Percentiles rank a stretch among this genome's conserved stretches.
These are phyloP conservation scores for Debaryomyces nepalensis DNA, from an alignment of 1,139 yeast genomes.

Conservation along the genomic window DNA sequence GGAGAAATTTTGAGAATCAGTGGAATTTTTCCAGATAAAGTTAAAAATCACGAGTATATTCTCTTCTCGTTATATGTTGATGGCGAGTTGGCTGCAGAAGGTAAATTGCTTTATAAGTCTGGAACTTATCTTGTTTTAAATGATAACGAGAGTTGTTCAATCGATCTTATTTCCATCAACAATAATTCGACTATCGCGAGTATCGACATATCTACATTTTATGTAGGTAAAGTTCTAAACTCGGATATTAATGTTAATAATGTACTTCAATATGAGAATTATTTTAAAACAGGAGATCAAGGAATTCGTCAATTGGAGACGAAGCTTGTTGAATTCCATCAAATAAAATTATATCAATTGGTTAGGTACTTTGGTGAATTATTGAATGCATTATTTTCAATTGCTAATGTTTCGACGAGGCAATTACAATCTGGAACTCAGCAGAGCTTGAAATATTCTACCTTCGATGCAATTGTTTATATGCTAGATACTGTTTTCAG, in stretches of 20 bases:
- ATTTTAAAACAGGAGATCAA: slow-evolving; percentile 45
- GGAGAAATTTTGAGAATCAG: slow-evolving; percentile 70
- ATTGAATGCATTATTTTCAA: slow-evolving; percentile 45
- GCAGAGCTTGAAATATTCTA: slow-evolving; percentile 34
- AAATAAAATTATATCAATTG: slow-evolving; percentile 50
- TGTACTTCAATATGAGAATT: slow-evolving; percentile 59
- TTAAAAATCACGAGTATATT: slow-evolving; percentile 57
- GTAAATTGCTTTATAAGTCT: slow-evolving; percentile 46
- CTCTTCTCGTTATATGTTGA: slow-evolving; percentile 64
- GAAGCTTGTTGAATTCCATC: slow-evolving; percentile 43
- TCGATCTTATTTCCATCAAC: slow-evolving; percentile 41
- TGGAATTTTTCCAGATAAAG: slow-evolving; percentile 50
- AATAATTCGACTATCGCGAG: slow-evolving; percentile 50
- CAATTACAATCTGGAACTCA: slow-evolving; percentile 17
- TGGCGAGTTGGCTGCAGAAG: slow-evolving; percentile 65
- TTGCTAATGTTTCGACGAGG: slow-evolving; percentile 36
- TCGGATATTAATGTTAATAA: slow-evolving; percentile 61
- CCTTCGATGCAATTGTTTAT: slow-evolving; percentile 62
- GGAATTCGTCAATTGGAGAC: slow-evolving; percentile 52
- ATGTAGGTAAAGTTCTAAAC: slow-evolving; percentile 72
- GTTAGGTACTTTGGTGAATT: slow-evolving; percentile 61
- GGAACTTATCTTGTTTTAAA: slow-evolving; percentile 48
- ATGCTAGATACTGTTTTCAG: slow-evolving; percentile 68
- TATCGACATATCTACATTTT: slow-evolving; percentile 63
- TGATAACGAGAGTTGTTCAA: slow-evolving; percentile 39